Base-by-base conservation (phyloP, 2,329 filamentous ascomycete genomes). In the Apiospora marii region DNA sequence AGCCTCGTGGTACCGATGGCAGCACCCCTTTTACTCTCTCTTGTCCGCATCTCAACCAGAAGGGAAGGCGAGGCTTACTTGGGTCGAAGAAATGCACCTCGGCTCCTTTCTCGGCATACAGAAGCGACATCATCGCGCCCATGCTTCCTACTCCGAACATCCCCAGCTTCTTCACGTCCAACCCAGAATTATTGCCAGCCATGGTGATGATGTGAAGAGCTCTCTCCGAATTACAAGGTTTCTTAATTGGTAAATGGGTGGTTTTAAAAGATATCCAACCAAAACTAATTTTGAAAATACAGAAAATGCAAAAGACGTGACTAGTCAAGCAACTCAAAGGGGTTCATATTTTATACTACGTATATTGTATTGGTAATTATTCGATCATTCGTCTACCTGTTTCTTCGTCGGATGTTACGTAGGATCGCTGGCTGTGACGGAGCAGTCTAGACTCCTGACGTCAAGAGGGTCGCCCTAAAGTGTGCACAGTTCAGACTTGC, bases 131-230 rank as follows among this genome's bases (percentile, higher is more conserved):
- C 72, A 86, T 87, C 4, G 85, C 86, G n/a, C 89, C 90, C 87
- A 91, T 92, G 75, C 84, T 87, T 5, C 89, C 89, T 24, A 85
- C 87, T 30, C 88, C 88, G 51, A 90, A 85, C 82, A 90, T 87
- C 69, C 87, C 88, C 73, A 91, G 80, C 84, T 61, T 64, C 53
- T 58, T 70, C 51, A 61, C 69, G 14, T 58, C 69, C 13, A 41
- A 22, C 30, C 41, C 51, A n/a, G 30, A 22, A 16, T n/a, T 49
- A 13, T 24, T 67, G 16, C 43, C 19, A 37, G 44, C 67, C 67
- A 69, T 69, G 44, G 13, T 69, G 10, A 22, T 24, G 19, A 3
- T n/a, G 37, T 41, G 37, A 30, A 4, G 27, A 30, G 27, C 27
- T 30, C 37, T 10, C 10, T 41, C 7, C 37, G 37, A 41, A 41